Base-by-base conservation (phyloP, 2,329 filamentous ascomycete species). In the Fusarium subglutinans region DNA sequence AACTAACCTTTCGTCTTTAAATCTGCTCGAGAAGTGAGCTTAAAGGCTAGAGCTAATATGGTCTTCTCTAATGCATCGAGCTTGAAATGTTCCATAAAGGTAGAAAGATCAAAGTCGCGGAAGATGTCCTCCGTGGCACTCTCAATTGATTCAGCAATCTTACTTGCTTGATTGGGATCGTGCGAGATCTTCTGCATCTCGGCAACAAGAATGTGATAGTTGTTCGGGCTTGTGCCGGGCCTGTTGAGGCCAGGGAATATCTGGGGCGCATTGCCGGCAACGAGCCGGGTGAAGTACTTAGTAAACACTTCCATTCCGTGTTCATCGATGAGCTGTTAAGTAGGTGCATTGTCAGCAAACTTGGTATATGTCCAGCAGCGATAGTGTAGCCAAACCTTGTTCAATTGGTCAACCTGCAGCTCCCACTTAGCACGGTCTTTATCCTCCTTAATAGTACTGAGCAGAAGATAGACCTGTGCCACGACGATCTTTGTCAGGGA, bases 271-370 rank as follows among this genome's bases (percentile, higher is more conserved):
- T 98, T 98, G 85, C 92, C 92, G 84, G 93, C 93, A 81, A 99
- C 90, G 82, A 98, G 88, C 84, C 96, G 94, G 83, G 94, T 92
- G 84, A 99, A 97, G 84, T 96, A 98, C 87, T 95, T 97, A 70
- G 94, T 92, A 83, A 95, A 98, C 81, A 98, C 95, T 88, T 99
- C 97, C 96, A 99, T 99, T 81, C 95, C 95, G 95, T 97, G 92
- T 80, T 96, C 95, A 90, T 98, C 92, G 86, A 98, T 93, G 82
- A 98, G 91, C 94, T 98, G 64, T 48, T 53, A 45, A 45, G 54
- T 17, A 30, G 44, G 48, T 53, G 37, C 22, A 38, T 47, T n/a
- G 71, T 82, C 56, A 81, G 73, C 55, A 66, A 63, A 47, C 24
- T n/a, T 24, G 28, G 44, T 30, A 45, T 13, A 43, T 24, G 6